Base-by-base conservation (phyloP, 441 rosid genomes). In the Theobroma grandiflorum region DNA sequence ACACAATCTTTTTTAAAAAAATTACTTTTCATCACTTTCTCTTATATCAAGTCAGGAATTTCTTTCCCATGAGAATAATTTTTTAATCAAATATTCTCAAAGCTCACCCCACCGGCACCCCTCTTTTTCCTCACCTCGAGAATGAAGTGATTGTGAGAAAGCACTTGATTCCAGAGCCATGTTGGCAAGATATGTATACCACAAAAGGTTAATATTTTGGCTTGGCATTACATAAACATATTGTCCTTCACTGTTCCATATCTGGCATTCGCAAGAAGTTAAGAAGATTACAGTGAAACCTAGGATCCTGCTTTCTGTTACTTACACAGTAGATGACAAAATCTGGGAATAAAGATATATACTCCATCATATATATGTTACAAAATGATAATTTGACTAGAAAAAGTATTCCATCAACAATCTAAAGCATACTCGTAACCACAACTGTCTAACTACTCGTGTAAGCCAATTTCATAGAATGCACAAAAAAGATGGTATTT, bases 21-120 rank as follows among this genome's bases (percentile, higher is more conserved):
- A 15, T 6, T 2, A 49, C 42, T 22, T 68, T 57, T 71, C 37
- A 43, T 38, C 55, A 81, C 78, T 72, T 52, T 45, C 52, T 72
- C 40, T 63, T 53, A 14, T 43, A 63, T 63, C 61, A 75, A 47
- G 72, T 61, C 45, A 75, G 42, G 38, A 68, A 69, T 75, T 59
- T 74, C 74, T 65, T 52, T 73, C 4, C 53, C 33, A 43, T 18
- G 40, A 15, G 10, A 67, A 33, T 12, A 5, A 26, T 35, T 15
- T 35, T 65, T 80, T 10, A 55, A 33, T 14, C 8, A 26, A 50
- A 47, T 31, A 31, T 57, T 52, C 64, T 3, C 52, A 50, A 63
- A 73, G 50, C 38, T 49, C 62, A 72, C 20, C 62, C 40, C 61
- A 71, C 61, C 61, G 16, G 75, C 43, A 72, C 15, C 45, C 62